phyloP scores from a whole-genome alignment of 805 yeast genomes.

The Cyberlindnera bimundalis region DNA sequence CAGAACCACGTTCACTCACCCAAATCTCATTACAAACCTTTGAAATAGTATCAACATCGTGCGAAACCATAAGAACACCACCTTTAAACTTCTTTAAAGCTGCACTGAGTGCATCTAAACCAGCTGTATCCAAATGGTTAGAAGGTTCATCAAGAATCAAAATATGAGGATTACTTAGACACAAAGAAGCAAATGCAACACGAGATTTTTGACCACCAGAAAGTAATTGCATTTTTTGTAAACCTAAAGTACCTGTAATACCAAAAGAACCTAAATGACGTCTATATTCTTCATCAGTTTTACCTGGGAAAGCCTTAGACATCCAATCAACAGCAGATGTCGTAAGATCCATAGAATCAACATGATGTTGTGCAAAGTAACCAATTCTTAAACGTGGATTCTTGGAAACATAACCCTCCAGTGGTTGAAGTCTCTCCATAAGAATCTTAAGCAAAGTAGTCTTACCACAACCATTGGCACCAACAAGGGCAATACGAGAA shows the following conservation, averaged over 20 bases:
- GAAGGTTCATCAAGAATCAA: constrained; percentile 96
- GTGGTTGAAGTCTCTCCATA: constrained; percentile 73
- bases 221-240: constrained; percentile 82
- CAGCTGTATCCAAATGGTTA: constrained; percentile 96
- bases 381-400: constrained; percentile 90
- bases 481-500: constrained; percentile 93
- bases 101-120: constrained; percentile 91
- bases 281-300: constrained; percentile 93
- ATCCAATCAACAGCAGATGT: constrained; percentile 92
- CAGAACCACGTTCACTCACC: constrained; percentile 88
- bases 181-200: constrained; percentile 95
- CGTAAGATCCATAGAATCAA: constrained; percentile 90
- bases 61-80: constrained; percentile 96
- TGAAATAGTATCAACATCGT: constrained; percentile 89
- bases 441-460: constrained; percentile 87
- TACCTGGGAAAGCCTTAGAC: constrained; percentile 86
- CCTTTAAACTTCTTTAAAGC: constrained; percentile 88
- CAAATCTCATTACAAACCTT: constrained; percentile 90
- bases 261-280: constrained; percentile 96
- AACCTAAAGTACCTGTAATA: constrained; percentile 88
- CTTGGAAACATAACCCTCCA: constrained; percentile 71
- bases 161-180: constrained; percentile 87
- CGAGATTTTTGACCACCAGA: constrained; percentile 99
- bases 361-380: constrained; percentile 97
- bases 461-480: constrained; percentile 99